A percentile compares a stretch with the other conserved stretches of the same genome.
These are phyloP conservation scores for Leptodermis oblonga DNA, from an alignment of 257 asterid species.

Conservation along the genomic window DNA sequence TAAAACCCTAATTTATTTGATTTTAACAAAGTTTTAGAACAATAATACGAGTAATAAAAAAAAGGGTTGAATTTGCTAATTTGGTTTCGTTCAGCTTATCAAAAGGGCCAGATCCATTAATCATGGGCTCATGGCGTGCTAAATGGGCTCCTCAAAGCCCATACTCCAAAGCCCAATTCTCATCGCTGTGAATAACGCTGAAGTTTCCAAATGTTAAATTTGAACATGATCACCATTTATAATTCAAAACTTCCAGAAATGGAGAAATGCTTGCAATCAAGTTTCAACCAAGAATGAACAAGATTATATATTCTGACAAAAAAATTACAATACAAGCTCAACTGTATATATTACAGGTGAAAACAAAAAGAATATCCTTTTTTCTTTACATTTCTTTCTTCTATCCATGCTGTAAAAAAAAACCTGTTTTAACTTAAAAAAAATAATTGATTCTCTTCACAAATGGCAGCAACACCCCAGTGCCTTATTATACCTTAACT, in stretches of 20 bases:
- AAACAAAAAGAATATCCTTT: background rate
- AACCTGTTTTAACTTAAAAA: conserved; percentile 15
- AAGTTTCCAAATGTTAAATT: too few relatives aligned
- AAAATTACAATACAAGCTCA: background rate
- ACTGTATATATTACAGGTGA: conserved; percentile 4
- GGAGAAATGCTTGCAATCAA: background rate
- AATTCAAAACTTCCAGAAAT: background rate
- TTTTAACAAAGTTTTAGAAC: too few relatives aligned
- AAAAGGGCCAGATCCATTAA: too few relatives aligned
- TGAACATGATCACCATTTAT: too few relatives aligned
- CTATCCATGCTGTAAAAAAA: background rate
- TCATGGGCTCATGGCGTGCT: too few relatives aligned
- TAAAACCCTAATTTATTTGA: too few relatives aligned
- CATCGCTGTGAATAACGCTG: too few relatives aligned
- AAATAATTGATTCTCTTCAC: background rate
- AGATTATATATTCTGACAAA: background rate
- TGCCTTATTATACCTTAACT: conserved; percentile 15
- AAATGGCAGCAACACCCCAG: conserved; percentile 19
- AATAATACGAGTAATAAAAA: too few relatives aligned
- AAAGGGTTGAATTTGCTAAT: too few relatives aligned
- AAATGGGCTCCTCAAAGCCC: too few relatives aligned
- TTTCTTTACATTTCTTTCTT: conserved; percentile 8
- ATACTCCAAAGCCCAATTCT: too few relatives aligned
- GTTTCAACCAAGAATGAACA: background rate
- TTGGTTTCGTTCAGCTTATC: too few relatives aligned